Evolutionary conservation across 768 basidiomycete genomes (phyloP).

Genomic region (Chalciporus piperatus): DNA sequence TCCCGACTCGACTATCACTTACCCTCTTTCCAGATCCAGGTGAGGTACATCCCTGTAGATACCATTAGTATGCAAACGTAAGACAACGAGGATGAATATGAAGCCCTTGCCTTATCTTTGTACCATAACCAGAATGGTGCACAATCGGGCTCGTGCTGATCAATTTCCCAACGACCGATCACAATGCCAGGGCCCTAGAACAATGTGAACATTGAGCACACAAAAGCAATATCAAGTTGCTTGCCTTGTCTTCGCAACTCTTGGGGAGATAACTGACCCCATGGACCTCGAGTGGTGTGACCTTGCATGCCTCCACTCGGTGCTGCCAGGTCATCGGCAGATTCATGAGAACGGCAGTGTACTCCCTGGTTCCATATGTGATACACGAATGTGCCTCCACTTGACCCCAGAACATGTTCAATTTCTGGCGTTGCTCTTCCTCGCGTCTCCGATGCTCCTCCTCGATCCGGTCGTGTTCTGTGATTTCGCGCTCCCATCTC

Average conservation of each 20-base stretch:
- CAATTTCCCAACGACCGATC: constrained; percentile 29
- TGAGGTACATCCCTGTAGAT: constrained; percentile 22
- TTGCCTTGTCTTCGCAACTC: constrained; percentile 24
- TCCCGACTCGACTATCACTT: not conserved
- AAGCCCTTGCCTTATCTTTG: constrained; percentile 22
- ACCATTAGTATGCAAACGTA: not conserved
- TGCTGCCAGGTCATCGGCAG: constrained; percentile 21
- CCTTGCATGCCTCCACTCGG: constrained; percentile 22
- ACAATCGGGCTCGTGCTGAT: constrained; percentile 28
- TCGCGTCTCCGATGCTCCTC: constrained; percentile 16
- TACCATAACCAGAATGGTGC: constrained; percentile 23
- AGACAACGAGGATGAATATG: not conserved
- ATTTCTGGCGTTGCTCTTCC: constrained; percentile 24
- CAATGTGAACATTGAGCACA: not conserved
- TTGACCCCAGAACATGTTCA: constrained; percentile 21
- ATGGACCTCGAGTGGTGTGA: constrained; percentile 20
- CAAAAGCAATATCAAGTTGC: not conserved
- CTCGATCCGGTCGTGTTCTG: constrained; percentile 1
- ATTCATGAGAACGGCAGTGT: constrained; percentile 29
- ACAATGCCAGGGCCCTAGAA: constrained; percentile 19
- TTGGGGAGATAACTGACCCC: constrained; percentile 17
- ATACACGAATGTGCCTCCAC: constrained; percentile 22
- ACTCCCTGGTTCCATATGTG: constrained; percentile 28
- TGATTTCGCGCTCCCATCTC: constrained; percentile 13
- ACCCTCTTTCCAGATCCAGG: constrained; percentile 22